phyloP scores from a whole-genome alignment of 2,329 filamentous ascomycete species.

The Aureobasidium sp. region DNA sequence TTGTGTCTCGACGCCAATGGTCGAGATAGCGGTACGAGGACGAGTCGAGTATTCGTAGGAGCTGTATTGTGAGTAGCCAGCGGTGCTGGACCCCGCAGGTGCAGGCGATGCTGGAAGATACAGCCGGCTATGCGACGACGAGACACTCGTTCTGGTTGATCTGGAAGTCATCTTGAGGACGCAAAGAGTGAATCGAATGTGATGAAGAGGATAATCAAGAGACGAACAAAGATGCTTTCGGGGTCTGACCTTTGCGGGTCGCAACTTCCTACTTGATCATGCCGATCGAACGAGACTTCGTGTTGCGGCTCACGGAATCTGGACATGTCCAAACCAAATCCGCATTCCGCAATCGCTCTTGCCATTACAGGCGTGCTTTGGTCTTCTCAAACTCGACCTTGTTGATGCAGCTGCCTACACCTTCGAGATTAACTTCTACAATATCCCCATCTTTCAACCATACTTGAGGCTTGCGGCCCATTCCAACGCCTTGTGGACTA shows the following conservation, averaged over 20 bases:
- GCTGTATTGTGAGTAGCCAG: slow-evolving; percentile 28
- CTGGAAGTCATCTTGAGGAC: background rate
- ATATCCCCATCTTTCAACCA: slow-evolving; percentile 66
- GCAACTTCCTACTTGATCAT: background rate
- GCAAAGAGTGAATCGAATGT: background rate
- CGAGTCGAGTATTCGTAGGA: slow-evolving; percentile 36
- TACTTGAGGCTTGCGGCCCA: slow-evolving; percentile 58
- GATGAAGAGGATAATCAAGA: background rate
- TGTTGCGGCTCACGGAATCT: too few species aligned
- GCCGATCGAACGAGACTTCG: background rate
- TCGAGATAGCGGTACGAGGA: slow-evolving; percentile 51
- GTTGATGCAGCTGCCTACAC: slow-evolving; percentile 52
- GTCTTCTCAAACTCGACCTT: slow-evolving; percentile 37
- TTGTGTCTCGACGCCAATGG: slow-evolving; percentile 52
- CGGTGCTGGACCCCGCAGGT: background rate
- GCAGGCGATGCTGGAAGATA: background rate
- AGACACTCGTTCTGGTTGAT: background rate
- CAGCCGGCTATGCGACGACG: background rate
- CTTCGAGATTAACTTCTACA: slow-evolving; percentile 61
- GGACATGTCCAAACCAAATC: too few species aligned
- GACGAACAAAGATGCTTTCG: background rate
- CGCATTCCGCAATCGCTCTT: too few species aligned
- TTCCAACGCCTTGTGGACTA: slow-evolving; percentile 62
- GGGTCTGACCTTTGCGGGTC: background rate
- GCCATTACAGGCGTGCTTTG: slow-evolving; percentile 30